Conservation (phyloP, 2,329 filamentous ascomycete species). For the Fusarium annulatum region DNA sequence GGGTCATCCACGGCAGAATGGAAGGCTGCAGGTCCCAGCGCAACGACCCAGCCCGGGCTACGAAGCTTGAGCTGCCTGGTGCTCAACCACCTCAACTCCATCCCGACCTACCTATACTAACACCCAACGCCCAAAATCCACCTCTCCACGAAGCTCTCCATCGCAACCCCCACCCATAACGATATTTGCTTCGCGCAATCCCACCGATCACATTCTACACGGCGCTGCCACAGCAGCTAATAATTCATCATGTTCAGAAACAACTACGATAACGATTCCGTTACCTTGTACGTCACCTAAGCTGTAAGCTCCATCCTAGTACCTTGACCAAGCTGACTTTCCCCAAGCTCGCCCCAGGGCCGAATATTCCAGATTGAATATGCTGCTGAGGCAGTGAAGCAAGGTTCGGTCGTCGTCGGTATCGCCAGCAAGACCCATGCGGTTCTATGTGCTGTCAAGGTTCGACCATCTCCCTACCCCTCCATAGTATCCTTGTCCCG, state of each 20-base stretch:
- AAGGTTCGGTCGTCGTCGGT: conserved; percentile 97
- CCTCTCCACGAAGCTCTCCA: conserved; percentile 29
- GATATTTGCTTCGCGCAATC: background rate
- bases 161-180: conserved; percentile 26
- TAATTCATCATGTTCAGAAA: conserved; percentile 87
- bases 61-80: conserved; percentile 54
- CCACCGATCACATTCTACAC: conserved; percentile 19
- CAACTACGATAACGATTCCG: conserved; percentile 99
- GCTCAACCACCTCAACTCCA: conserved; percentile 38
- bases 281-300: conserved; percentile 84
- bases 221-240: conserved; percentile 39
- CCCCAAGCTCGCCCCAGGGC: conserved; percentile 89
- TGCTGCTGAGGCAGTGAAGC: conserved; percentile 98
- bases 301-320: conserved; percentile 33
- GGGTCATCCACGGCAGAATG: conserved; percentile 38
- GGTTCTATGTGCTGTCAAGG: conserved; percentile 96
- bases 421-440: conserved; percentile 98
- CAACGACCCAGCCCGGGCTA: conserved; percentile 45
- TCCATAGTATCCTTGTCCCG: conserved; percentile 12
- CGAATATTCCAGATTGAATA: conserved; percentile 99
- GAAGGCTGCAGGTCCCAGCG: conserved; percentile 22
- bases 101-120: conserved; percentile 34
- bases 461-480: conserved; percentile 53
- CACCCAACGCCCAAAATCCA: conserved; percentile 35
- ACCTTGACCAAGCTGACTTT: conserved; percentile 42